Evolutionary conservation across 1,139 yeast species (phyloP).

Genomic region (Candida sanyaensis): DNA sequence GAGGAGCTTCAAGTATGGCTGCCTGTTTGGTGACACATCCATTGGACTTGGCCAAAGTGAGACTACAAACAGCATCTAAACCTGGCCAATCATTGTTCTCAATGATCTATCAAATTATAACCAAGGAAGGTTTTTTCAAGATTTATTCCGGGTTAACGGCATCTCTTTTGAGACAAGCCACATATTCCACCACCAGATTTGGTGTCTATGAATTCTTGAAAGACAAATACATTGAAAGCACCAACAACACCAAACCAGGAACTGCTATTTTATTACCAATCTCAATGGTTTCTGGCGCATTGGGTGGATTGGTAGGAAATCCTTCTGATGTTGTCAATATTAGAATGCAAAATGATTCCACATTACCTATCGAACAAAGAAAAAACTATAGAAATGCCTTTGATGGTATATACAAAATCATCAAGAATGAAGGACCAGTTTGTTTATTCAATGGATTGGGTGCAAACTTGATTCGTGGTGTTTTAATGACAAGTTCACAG

Average conservation of each 20-base stretch:
- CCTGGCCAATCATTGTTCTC: conserved; percentile 63
- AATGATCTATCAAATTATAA: conserved; percentile 62
- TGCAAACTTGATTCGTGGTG: conserved; percentile 80
- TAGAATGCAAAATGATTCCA: conserved; percentile 87
- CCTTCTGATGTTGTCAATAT: conserved; percentile 88
- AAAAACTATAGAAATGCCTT: conserved; percentile 79
- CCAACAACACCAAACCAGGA: conserved; percentile 33
- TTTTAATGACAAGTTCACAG: conserved; percentile 89
- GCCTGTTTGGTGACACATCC: conserved; percentile 73
- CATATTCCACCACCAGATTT: conserved; percentile 83
- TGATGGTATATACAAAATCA: conserved; percentile 67
- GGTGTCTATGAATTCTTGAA: conserved; percentile 81
- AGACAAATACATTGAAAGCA: conserved; percentile 46
- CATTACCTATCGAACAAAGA: conserved; percentile 64
- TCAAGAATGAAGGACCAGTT: conserved; percentile 59
- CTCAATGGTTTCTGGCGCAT: conserved; percentile 81
- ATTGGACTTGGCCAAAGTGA: conserved; percentile 79
- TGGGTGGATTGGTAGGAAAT: conserved; percentile 85
- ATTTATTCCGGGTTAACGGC: conserved; percentile 83
- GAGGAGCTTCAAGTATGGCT: conserved; percentile 65
- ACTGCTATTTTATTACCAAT: conserved; percentile 60
- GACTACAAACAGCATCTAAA: conserved; percentile 71
- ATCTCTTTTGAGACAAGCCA: conserved; percentile 82
- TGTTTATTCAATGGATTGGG: conserved; percentile 72
- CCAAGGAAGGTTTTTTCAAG: conserved; percentile 65